These are phyloP conservation scores for Quercus mongolica DNA, from an alignment of 306 rosid genomes.

Conservation along the genomic window DNA sequence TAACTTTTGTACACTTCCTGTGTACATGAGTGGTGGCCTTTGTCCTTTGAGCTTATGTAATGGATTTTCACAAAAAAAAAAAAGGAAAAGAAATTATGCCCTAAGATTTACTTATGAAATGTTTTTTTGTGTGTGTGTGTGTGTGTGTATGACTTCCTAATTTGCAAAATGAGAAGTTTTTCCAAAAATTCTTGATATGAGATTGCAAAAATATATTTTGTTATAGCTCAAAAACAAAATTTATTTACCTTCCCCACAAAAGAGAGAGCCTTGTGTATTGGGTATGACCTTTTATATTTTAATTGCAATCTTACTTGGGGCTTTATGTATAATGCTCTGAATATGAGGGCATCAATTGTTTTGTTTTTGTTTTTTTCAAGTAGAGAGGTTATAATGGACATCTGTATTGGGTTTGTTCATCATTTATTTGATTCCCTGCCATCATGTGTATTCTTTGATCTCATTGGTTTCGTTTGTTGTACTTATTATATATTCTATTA, in stretches of 20 bases:
- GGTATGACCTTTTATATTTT: no score
- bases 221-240: not conserved
- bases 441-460: constrained; percentile 2
- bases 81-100: not conserved
- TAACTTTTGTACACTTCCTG: no score
- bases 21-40: no score
- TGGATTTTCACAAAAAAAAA: no score
- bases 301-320: not conserved
- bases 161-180: not conserved
- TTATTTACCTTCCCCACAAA: no score
- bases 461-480: not conserved
- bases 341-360: not conserved
- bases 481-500: constrained; percentile 18
- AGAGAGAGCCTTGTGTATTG: no score
- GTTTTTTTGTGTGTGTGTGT: not conserved
- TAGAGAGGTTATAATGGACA: not conserved
- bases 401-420: not conserved
- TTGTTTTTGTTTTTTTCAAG: no score
- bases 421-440: not conserved
- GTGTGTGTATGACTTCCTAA: not conserved
- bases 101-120: not conserved
- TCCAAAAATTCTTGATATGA: not conserved
- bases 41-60: no score
- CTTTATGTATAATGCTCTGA: not conserved
- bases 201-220: not conserved